phyloP scores from a whole-genome alignment of 2,329 filamentous ascomycete genomes.

The Clarireedia monteithiana region DNA sequence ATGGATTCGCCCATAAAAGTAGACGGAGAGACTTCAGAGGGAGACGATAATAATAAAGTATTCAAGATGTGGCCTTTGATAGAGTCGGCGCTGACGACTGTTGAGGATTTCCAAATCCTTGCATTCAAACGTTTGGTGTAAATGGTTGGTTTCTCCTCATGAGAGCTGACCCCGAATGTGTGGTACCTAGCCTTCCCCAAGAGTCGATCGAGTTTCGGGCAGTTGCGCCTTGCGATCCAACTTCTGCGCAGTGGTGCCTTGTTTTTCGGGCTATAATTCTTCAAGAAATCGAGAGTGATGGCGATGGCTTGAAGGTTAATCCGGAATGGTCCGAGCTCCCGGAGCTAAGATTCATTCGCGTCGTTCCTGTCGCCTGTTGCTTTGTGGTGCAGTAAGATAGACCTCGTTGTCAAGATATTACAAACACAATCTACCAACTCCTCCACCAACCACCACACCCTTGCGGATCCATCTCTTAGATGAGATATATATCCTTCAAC shows the following conservation, averaged over 20 bases:
- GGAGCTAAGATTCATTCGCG: conserved; percentile 3
- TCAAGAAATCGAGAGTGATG: neutral
- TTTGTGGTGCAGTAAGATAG: conserved; percentile 13
- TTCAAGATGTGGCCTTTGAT: too few species aligned
- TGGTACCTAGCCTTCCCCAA: too few species aligned
- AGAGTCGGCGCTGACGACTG: too few species aligned
- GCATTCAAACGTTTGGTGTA: too few species aligned
- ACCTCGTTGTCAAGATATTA: conserved; percentile 16
- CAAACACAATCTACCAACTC: conserved; percentile 14
- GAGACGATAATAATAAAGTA: too few species aligned
- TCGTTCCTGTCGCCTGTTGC: conserved; percentile 10
- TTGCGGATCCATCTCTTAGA: conserved; percentile 7
- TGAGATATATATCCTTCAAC: neutral
- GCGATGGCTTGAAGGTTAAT: neutral
- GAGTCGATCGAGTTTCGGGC: too few species aligned
- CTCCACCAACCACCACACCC: conserved; percentile 18
- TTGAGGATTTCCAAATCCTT: too few species aligned
- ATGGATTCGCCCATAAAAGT: too few species aligned
- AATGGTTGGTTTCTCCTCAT: too few species aligned
- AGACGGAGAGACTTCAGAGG: too few species aligned
- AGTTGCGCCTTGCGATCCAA: too few species aligned
- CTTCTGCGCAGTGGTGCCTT: neutral
- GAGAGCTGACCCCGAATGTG: too few species aligned
- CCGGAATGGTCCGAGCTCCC: neutral
- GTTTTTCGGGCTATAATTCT: neutral